Conservation (phyloP, 768 basidiomycete genomes). For the Jaapia argillacea region DNA sequence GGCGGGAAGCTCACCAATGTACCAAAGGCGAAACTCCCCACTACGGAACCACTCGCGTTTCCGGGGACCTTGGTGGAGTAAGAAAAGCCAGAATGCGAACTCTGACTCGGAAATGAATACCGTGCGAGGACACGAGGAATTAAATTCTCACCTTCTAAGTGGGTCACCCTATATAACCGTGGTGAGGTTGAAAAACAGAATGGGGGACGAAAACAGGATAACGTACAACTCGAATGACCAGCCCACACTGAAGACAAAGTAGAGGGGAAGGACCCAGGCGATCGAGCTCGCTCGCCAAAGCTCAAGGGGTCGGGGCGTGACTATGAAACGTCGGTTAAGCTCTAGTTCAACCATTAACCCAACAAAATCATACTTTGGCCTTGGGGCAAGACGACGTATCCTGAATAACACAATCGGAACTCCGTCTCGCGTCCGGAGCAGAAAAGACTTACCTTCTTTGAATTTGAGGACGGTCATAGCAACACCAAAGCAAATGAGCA, state of each 20-base stretch:
- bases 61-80: conserved; percentile 65
- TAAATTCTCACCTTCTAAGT: conserved; percentile 56
- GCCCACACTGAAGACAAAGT: conserved; percentile 58
- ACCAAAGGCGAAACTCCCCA: conserved; percentile 72
- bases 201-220: neutral
- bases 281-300: conserved; percentile 36
- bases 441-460: conserved; percentile 43
- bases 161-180: conserved; percentile 46
- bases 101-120: conserved; percentile 29
- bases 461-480: conserved; percentile 60
- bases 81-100: conserved; percentile 75
- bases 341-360: neutral
- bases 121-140: neutral
- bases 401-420: neutral
- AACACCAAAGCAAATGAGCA: conserved; percentile 55
- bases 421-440: neutral
- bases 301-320: conserved; percentile 45
- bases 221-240: conserved; percentile 76
- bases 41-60: conserved; percentile 73
- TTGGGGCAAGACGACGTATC: neutral
- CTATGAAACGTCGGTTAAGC: conserved; percentile 18
- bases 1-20: conserved; percentile 35
- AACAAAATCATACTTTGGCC: neutral
- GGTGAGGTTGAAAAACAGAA: conserved; percentile 3
- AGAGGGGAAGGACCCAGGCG: conserved; percentile 56